Conservation (phyloP, 2,329 filamentous ascomycete genomes). For the Lecanicillium sp. region DNA sequence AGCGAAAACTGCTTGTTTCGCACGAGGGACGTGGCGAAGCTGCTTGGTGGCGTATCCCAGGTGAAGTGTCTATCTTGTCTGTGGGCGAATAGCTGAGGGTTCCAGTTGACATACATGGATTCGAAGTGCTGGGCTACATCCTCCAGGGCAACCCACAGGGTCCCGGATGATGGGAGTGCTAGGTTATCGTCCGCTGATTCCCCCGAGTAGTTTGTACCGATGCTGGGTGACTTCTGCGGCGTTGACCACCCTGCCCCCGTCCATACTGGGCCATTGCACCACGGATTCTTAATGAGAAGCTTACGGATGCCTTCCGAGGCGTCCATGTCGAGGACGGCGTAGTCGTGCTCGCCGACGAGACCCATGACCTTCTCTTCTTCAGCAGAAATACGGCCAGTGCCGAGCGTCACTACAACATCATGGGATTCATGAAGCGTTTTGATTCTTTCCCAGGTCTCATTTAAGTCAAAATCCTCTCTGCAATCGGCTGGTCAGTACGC, state of each 20-base stretch:
- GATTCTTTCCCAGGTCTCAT: slow-evolving; percentile 71
- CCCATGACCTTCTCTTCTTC: slow-evolving; percentile 75
- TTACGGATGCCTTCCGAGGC: slow-evolving; percentile 51
- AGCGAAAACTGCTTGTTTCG: slow-evolving; percentile 69
- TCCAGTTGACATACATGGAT: slow-evolving; percentile 97
- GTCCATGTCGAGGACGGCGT: slow-evolving; percentile 79
- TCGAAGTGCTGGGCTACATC: slow-evolving; percentile 88
- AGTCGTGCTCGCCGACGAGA: slow-evolving; percentile 85
- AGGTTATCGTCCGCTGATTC: background rate
- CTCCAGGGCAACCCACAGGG: slow-evolving; percentile 88
- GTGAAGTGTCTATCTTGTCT: slow-evolving; percentile 86
- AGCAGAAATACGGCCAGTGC: slow-evolving; percentile 73
- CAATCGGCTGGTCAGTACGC: background rate
- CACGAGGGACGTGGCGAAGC: slow-evolving; percentile 46
- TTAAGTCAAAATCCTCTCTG: slow-evolving; percentile 69
- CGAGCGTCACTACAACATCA: slow-evolving; percentile 81
- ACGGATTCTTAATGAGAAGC: slow-evolving; percentile 90
- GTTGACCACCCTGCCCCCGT: slow-evolving; percentile 34
- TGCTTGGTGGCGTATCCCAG: slow-evolving; percentile 58
- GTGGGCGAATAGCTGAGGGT: slow-evolving; percentile 71
- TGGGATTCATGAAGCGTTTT: slow-evolving; percentile 66
- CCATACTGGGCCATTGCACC: slow-evolving; percentile 77
- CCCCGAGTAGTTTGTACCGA: background rate
- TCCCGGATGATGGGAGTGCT: slow-evolving; percentile 44
- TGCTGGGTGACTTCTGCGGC: slow-evolving; percentile 5